Evolutionary conservation across 2,329 filamentous ascomycete species (phyloP).

Genomic region (Aspergillus neotritici): DNA sequence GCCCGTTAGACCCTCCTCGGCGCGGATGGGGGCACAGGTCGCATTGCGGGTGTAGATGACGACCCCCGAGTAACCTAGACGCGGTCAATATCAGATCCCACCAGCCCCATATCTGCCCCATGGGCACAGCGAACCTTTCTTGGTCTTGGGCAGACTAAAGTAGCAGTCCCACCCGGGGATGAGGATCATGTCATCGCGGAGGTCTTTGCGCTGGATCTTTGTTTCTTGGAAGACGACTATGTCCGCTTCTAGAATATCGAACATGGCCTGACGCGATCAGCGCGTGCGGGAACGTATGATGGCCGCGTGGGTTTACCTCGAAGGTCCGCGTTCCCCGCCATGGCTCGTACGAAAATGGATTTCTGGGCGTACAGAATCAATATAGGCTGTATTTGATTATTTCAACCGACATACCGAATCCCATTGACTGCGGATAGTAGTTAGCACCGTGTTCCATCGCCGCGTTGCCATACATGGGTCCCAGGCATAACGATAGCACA

Average conservation of each 20-base stretch:
- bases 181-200: conserved; percentile 92
- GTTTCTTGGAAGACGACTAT: conserved; percentile 94
- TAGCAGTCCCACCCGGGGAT: conserved; percentile 94
- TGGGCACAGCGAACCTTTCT: conserved; percentile 63
- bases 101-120: neutral
- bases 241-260: conserved; percentile 84
- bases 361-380: conserved; percentile 45
- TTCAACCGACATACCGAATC: conserved; percentile 53
- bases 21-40: conserved; percentile 76
- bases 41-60: conserved; percentile 90
- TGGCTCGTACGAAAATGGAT: conserved; percentile 79
- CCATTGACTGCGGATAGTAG: conserved; percentile 59
- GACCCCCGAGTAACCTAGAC: conserved; percentile 83
- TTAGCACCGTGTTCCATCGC: conserved; percentile 18
- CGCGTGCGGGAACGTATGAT: neutral
- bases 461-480: neutral
- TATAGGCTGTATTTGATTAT: neutral
- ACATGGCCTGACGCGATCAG: conserved; percentile 63
- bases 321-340: conserved; percentile 69
- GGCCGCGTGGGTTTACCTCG: conserved; percentile 44
- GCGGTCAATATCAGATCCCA: conserved; percentile 6
- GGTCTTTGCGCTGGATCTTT: conserved; percentile 90
- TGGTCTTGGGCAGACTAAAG: conserved; percentile 87
- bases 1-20: conserved; percentile 90
- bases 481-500: neutral